Percentiles rank a stretch among this genome's conserved stretches.
These are phyloP conservation scores for Cyberlindnera sargentensis DNA, from an alignment of 805 yeast genomes.

Conservation along the genomic window DNA sequence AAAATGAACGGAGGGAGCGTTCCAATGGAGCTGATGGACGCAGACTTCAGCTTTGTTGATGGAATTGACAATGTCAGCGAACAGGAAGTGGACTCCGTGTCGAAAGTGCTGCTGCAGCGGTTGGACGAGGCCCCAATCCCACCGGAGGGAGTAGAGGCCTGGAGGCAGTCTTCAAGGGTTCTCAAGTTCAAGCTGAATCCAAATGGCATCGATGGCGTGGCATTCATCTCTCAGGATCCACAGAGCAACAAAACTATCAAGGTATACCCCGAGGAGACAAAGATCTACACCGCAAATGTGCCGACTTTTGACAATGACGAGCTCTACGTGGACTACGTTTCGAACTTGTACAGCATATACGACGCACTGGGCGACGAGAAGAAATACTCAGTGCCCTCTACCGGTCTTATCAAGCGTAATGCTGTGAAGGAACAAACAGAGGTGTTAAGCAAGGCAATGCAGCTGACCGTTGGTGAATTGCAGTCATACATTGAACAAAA, in stretches of 20 bases:
- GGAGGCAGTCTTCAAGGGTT: constrained; percentile 28
- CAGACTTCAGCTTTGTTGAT: constrained; percentile 17
- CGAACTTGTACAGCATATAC: constrained; percentile 43
- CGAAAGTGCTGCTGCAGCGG: constrained; percentile 24
- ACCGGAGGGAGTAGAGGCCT: constrained; percentile 24
- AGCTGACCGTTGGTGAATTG: constrained; percentile 27
- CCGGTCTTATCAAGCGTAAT: constrained; percentile 31
- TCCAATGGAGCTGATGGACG: constrained; percentile 15
- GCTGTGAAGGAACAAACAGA: constrained; percentile 29
- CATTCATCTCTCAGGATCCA: constrained; percentile 29
- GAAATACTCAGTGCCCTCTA: constrained; percentile 32
- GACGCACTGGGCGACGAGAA: constrained; percentile 42
- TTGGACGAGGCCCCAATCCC: constrained; percentile 31
- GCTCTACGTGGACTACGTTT: constrained; percentile 41
- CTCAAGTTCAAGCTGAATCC: constrained; percentile 43
- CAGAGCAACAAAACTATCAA: constrained; percentile 21
- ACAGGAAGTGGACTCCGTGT: constrained; percentile 21
- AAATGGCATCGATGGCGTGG: constrained; percentile 32
- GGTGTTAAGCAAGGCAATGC: constrained; percentile 30
- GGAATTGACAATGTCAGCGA: constrained; percentile 14
- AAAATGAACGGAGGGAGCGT: background rate
- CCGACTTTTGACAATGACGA: constrained; percentile 35
- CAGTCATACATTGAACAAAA: constrained; percentile 27
- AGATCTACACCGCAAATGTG: constrained; percentile 33
- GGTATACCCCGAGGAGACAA: constrained; percentile 33